Percentiles rank a stretch among this genome's conserved stretches.
phyloP scores from a whole-genome alignment of 2,329 filamentous ascomycete genomes.

The Dactylonectria macrodidyma region DNA sequence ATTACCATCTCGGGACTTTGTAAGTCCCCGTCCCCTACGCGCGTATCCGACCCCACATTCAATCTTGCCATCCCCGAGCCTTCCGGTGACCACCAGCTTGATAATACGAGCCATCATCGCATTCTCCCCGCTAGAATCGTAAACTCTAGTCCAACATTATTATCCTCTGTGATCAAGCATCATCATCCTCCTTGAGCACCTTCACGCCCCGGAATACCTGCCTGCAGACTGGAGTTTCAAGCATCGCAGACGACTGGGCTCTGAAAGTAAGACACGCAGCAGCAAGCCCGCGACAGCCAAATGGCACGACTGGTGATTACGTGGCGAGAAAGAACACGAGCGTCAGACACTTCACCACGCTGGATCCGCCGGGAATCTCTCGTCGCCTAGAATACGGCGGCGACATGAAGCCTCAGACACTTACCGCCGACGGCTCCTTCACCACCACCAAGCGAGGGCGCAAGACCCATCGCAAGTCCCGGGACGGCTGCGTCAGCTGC shows the following conservation, averaged over 20 bases:
- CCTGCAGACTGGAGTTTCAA: not conserved
- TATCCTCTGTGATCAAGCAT: not conserved
- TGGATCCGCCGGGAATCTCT: not conserved
- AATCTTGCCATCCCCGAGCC: not conserved
- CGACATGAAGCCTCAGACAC: not conserved
- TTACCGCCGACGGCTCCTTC: conserved; percentile 38
- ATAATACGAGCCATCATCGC: not conserved
- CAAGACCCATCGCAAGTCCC: conserved; percentile 50
- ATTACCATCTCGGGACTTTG: not conserved
- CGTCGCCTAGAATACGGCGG: not conserved
- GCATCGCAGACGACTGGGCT: not conserved
- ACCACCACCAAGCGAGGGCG: conserved; percentile 43
- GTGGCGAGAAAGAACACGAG: not conserved
- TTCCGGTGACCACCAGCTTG: not conserved
- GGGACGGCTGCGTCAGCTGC: conserved; percentile 51
- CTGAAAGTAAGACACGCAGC: not conserved
- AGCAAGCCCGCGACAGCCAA: not conserved
- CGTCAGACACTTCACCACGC: not conserved
- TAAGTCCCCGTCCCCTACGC: not conserved
- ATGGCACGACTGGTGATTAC: not conserved
- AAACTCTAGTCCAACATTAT: not conserved
- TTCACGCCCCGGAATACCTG: not conserved
- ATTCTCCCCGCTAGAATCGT: not conserved
- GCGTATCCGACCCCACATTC: not conserved
- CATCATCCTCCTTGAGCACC: not conserved